Conservation (phyloP, 2,329 filamentous ascomycete species). For the Lojkania enalia region DNA sequence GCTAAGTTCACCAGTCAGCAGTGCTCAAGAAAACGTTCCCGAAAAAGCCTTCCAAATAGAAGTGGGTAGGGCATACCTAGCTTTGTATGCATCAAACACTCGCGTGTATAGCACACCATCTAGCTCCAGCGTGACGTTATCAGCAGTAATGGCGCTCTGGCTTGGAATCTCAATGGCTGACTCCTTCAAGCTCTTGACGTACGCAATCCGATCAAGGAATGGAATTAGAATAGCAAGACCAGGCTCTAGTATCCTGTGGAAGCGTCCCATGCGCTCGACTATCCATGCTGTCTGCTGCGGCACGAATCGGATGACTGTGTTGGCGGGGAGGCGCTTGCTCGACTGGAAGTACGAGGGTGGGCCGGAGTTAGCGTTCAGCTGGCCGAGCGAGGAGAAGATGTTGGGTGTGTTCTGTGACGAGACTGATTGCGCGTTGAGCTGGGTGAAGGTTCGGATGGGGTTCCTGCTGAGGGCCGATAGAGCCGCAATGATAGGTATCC, state of each 20-base stretch:
- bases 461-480: constrained; percentile 15
- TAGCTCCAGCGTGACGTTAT: constrained; percentile 95
- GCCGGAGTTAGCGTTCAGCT: constrained; percentile 33
- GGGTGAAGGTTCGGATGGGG: constrained; percentile 34
- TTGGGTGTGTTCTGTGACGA: constrained; percentile 27
- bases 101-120: constrained; percentile 95
- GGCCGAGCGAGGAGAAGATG: constrained; percentile 34
- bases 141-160: constrained; percentile 96
- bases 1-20: no score
- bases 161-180: constrained; percentile 94
- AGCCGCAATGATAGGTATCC: constrained; percentile 25
- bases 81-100: constrained; percentile 98
- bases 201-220: constrained; percentile 92
- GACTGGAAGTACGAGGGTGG: constrained; percentile 78
- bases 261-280: constrained; percentile 98
- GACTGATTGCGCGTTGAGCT: constrained; percentile 33
- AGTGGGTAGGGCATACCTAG: constrained; percentile 66
- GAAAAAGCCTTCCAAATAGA: no score
- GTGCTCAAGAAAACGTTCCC: no score
- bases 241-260: constrained; percentile 88
- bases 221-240: constrained; percentile 87
- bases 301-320: constrained; percentile 94
- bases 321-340: constrained; percentile 73
- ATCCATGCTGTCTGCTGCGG: constrained; percentile 99
- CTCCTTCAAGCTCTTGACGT: constrained; percentile 97